Conservation (phyloP, 2,329 filamentous ascomycete genomes). For the Arthrobotrys sphaeroides region DNA sequence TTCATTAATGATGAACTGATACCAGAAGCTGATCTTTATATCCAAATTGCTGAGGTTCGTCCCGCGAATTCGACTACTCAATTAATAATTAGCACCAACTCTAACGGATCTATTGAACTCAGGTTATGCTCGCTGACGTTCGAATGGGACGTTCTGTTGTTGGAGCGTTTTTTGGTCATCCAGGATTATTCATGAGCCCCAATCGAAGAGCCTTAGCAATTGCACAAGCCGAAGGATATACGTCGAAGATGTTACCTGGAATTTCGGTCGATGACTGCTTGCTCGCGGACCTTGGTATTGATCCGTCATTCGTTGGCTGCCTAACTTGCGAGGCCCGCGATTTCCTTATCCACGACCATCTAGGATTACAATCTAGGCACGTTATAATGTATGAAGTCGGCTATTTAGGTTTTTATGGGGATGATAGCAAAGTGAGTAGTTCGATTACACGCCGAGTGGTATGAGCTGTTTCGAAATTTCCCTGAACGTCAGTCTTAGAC, state of each 20-base stretch:
- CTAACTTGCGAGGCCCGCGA: slow-evolving; percentile 21
- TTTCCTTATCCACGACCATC: slow-evolving; percentile 19
- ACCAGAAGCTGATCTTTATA: slow-evolving; percentile 6
- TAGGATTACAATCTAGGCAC: slow-evolving; percentile 6
- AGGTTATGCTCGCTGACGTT: slow-evolving; percentile 4
- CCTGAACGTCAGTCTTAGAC: not conserved
- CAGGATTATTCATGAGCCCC: slow-evolving; percentile 24
- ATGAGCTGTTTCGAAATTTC: not conserved
- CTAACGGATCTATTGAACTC: not conserved
- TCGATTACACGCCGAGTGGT: not conserved
- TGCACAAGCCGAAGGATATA: slow-evolving; percentile 13
- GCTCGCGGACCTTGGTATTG: slow-evolving; percentile 20
- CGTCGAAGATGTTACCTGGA: slow-evolving; percentile 19
- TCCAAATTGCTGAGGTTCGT: slow-evolving; percentile 19
- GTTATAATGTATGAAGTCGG: slow-evolving; percentile 26
- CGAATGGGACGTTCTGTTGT: slow-evolving; percentile 7
- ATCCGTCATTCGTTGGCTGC: slow-evolving; percentile 23
- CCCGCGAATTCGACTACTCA: not conserved
- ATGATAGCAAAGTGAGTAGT: not conserved
- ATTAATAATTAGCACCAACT: too few species aligned
- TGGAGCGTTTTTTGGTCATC: slow-evolving; percentile 23
- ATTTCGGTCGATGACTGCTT: slow-evolving; percentile 25
- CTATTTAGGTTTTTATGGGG: slow-evolving; percentile 11
- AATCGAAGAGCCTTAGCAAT: slow-evolving; percentile 21
- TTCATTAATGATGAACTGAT: slow-evolving; percentile 7